Evolutionary conservation across 768 basidiomycete species (phyloP), one percentile per base, ranked within the genome.

Genomic region (Crucibulum laeve): DNA sequence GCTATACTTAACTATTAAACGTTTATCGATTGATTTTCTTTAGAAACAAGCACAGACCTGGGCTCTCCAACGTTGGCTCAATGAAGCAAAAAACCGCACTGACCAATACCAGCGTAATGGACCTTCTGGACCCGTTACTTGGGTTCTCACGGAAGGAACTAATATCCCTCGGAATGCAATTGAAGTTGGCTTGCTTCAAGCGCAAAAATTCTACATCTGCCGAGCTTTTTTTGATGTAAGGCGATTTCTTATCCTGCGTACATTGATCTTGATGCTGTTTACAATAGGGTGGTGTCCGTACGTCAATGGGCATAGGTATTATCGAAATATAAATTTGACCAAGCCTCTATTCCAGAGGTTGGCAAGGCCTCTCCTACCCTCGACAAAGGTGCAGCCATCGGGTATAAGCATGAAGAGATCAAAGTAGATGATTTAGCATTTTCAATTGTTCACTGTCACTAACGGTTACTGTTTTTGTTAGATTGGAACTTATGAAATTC

Each of bases 401-500:
- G 86, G 13, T 86, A 73, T 55, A 67, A 62, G 36, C 65, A 77
- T 49, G 64, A 80, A 3, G 83, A 82, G 53, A 65, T 79, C 34
- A 73, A 82, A 1, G 86, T 84, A 59, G 53, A n/a, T 33, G 14
- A 21, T 25, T 22, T 13, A 15, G 5, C 25, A 23, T 21, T 23
- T 11, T 14, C 34, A 33, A 15, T 25, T 24, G 39, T 25, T 23
- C 17, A 21, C 7, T 10, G 39, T 14, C 18, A 6, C 11, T 10
- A 14, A 42, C 28, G 4, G 6, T 36, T 32, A 25, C 23, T 42
- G 17, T n/a, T 38, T 36, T 38, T 10, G 11, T 6, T 51, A 87
- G 85, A 28, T 81, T 25, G 74, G 70, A 22, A 70, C 67, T 25
- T 88, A 78, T 52, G 86, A 89, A 54, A 72, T 88, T 36, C 79